Evolutionary conservation across 192 early-diverging fungal species (phyloP), one percentile per base, ranked within the genome.

Genomic region (Coemansia sp.): DNA sequence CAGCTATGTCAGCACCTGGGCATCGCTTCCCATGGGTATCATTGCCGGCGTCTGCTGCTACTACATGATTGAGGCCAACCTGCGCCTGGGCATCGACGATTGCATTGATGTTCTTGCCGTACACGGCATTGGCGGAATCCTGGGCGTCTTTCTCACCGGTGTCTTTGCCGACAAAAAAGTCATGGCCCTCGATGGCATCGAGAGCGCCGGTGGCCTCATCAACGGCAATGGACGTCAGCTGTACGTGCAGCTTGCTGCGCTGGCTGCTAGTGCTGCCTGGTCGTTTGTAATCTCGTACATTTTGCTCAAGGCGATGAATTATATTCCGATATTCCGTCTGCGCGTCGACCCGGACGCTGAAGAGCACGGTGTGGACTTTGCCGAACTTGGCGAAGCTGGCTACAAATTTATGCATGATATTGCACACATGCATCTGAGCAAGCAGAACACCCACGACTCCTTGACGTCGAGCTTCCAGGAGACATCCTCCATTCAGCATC

Each of bases 131-230:
- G 87, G 87, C 29, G 90, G 90, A 27, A 57, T 88, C 29, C 73
- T 90, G 45, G 96, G 96, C 47, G 87, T 87, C 61, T 69, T 98
- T n/a, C 75, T 95, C 22, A 95, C 94, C 4, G 96, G 94, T 65
- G 59, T 98, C 22, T 98, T 96, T 83, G 94, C 96, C 17, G 83
- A 93, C 65, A 79, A 85, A 39, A 84, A 72, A 56, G 84, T 96
- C 75, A 89, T 89, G 1, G 75, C 41, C 11, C 72, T 95, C 37
- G 92, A 95, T 66, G 78, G 78, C 25, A 71, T 49, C 1, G 37
- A 56, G 15, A 69, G 72, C n/a, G 52, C 49, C 51, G 79, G 88
- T 65, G 72, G 91, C 60, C 87, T 86, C 68, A 73, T 93, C 64
- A 85, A 90, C 63, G 86, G 87, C 49, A 85, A 90, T 70, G 87